Conservation (phyloP, 2,329 filamentous ascomycete species). For the Aspergillaceae sp. region DNA sequence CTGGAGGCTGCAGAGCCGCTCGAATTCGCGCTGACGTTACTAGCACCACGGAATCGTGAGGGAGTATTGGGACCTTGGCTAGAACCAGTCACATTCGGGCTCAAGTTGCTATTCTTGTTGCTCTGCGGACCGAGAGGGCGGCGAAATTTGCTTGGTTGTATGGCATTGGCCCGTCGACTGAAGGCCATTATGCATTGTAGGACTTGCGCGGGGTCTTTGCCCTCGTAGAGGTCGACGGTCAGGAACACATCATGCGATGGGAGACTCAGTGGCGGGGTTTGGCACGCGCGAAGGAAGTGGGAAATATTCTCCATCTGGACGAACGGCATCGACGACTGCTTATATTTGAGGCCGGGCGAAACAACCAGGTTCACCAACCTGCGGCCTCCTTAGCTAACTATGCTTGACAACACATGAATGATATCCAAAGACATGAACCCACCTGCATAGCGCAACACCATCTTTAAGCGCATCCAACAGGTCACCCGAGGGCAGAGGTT, state of each 20-base stretch:
- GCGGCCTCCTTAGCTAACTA: conserved; percentile 6
- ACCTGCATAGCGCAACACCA: conserved; percentile 89
- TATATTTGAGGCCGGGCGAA: conserved; percentile 75
- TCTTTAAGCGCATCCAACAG: conserved; percentile 81
- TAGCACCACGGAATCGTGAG: conserved; percentile 38
- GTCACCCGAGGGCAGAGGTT: conserved; percentile 63
- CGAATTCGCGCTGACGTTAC: conserved; percentile 43
- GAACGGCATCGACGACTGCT: conserved; percentile 89
- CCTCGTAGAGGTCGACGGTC: conserved; percentile 91
- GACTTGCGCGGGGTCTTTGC: conserved; percentile 93
- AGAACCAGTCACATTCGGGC: conserved; percentile 59
- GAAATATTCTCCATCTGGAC: conserved; percentile 99
- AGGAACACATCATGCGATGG: conserved; percentile 93
- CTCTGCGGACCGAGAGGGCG: conserved; percentile 66
- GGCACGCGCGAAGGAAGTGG: conserved; percentile 83
- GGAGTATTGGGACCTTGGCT: conserved; percentile 39
- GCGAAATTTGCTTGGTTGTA: conserved; percentile 67
- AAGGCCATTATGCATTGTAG: conserved; percentile 87
- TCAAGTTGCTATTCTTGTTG: conserved; percentile 47
- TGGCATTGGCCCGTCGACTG: conserved; percentile 70
- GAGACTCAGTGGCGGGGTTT: conserved; percentile 73
- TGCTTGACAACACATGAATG: background rate
- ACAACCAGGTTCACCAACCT: conserved; percentile 77
- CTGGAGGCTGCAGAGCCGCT: conserved; percentile 46
- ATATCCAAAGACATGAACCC: conserved; percentile 23